These are phyloP conservation scores for Kwoniella bestiolae DNA, from an alignment of 768 basidiomycete genomes.

Conservation along the genomic window DNA sequence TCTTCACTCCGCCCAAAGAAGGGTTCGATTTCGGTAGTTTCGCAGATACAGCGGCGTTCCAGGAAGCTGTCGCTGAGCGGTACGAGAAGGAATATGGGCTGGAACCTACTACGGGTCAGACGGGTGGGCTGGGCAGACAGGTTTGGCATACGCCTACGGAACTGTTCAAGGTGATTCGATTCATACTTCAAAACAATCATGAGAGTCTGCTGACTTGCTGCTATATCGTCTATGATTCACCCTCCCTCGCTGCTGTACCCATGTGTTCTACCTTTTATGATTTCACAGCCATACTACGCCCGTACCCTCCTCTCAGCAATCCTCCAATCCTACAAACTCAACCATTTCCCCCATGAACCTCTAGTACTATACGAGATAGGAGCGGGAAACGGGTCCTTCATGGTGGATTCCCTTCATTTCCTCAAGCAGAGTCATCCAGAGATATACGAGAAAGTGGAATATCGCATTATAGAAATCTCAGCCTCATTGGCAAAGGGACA, in stretches of 20 bases:
- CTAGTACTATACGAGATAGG: slow-evolving; percentile 96
- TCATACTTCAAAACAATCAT: not conserved
- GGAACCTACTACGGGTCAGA: slow-evolving; percentile 17
- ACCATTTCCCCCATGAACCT: slow-evolving; percentile 95
- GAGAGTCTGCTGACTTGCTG: not conserved
- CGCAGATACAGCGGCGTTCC: slow-evolving; percentile 74
- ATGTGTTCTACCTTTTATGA: not conserved
- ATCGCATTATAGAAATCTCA: slow-evolving; percentile 95
- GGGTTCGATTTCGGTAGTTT: slow-evolving; percentile 72
- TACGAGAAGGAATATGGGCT: slow-evolving; percentile 62
- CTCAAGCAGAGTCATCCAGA: slow-evolving; percentile 74
- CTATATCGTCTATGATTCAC: not conserved
- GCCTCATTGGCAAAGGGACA: slow-evolving; percentile 75
- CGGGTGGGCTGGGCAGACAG: slow-evolving; percentile 65
- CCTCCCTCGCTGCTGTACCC: too few species aligned
- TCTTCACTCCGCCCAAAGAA: slow-evolving; percentile 67
- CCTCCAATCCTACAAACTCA: slow-evolving; percentile 87
- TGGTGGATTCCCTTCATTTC: slow-evolving; percentile 81
- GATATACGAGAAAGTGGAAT: slow-evolving; percentile 88
- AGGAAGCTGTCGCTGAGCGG: slow-evolving; percentile 74
- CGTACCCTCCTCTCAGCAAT: slow-evolving; percentile 86
- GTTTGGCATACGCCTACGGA: slow-evolving; percentile 99
- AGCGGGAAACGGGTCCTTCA: slow-evolving; percentile 95
- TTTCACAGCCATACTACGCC: slow-evolving; percentile 84
- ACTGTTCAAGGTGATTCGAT: slow-evolving; percentile 83